Evolutionary conservation across 202 grass and related monocot genomes (phyloP).

Genomic region (Setaria italica): DNA sequence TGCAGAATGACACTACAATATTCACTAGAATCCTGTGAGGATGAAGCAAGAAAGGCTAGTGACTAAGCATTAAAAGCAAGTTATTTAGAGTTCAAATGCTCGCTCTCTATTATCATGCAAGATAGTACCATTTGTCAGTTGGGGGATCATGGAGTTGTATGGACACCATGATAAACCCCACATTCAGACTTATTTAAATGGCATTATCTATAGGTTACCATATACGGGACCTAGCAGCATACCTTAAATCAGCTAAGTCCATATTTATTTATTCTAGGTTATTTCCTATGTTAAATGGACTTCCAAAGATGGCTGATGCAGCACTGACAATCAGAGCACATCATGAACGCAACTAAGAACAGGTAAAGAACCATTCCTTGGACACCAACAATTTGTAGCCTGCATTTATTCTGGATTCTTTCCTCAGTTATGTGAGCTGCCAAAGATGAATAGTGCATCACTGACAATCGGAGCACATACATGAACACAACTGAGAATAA

Average conservation of each 20-base stretch:
- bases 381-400: background rate
- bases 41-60: slow-evolving; percentile 9
- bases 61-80: slow-evolving; percentile 16
- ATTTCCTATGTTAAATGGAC: background rate
- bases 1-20: slow-evolving; percentile 12
- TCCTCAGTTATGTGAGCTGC: background rate
- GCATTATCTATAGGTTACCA: background rate
- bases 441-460: background rate
- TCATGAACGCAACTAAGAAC: background rate
- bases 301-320: background rate
- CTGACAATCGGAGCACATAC: background rate
- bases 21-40: slow-evolving; percentile 9
- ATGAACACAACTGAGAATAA: background rate
- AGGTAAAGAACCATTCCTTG: background rate
- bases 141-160: slow-evolving; percentile 15
- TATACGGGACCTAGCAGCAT: slow-evolving; percentile 1
- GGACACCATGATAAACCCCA: background rate
- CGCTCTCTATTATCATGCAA: too few relatives aligned
- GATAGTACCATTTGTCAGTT: too few relatives aligned
- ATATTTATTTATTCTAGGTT: background rate
- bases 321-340: background rate
- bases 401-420: background rate
- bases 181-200: slow-evolving; percentile 1
- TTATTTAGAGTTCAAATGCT: background rate
- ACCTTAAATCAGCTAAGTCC: slow-evolving; percentile 36